Base-by-base conservation (phyloP, 306 rosid species). In the Sechiopsis laciniata region DNA sequence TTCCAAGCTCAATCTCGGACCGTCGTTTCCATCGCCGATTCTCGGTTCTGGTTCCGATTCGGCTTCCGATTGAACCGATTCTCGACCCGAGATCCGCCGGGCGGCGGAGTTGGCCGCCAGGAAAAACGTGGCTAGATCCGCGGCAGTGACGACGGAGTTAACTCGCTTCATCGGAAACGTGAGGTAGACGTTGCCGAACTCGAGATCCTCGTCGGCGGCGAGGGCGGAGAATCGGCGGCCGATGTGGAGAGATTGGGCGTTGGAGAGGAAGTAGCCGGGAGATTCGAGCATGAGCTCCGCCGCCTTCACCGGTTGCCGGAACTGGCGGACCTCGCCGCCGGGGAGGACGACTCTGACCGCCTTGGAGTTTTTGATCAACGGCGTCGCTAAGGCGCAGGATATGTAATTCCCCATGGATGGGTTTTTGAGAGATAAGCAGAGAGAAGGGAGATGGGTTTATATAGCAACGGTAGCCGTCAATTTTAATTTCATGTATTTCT, bases 241-340 rank as follows among this genome's bases (percentile, higher is more conserved):
- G 7, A 94, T 83, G 72, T 87, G 95, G 0, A 94, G 89, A 17
- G 96, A 87, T 1, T 50, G 74, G 1, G 97, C 87, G 68, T 85
- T 84, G 17, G 84, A 75, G 0, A 89, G 26, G 77, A 94, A 94
- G 40, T 59, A 69, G 19, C 58, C 10, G 0, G 97, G 97, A 14
- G 80, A 73, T 52, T 91, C 97, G 2, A 94, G 79, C 99, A 94
- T 91, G 71, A 94, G 90, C 81, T 94, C 99, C 0, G 97, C 99
- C 8, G 90, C 97, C 26, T 85, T 94, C 53, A 86, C 42, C 5
- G 78, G 13, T 0, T 87, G 84, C 9, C 78, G 86, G 79, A 79
- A 86, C 71, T 89, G 92, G 10, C 86, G 81, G 14, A 91, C 82
- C 73, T 89, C 96, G 11, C 99, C 95, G n/a, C 83, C 75, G 5